Base-by-base conservation (phyloP, 129 eudicot genomes). In the Oenanthe sinensis region DNA sequence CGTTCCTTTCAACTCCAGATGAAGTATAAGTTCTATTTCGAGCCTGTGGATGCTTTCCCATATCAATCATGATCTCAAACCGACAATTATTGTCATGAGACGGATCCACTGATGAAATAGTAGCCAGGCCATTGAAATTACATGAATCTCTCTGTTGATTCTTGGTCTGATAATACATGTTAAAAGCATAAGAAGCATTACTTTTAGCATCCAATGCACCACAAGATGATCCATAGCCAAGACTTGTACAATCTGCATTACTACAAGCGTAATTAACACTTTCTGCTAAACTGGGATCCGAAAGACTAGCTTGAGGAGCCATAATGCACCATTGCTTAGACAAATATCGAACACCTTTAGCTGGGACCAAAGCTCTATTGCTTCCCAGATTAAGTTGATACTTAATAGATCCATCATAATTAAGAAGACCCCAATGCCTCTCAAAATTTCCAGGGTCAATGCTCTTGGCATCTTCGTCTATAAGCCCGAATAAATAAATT, bases 351-450 rank as follows among this genome's bases (percentile, higher is more conserved):
- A 96, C 99, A 48, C 99, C 99, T 75, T 89, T 90, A 7, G 99
- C 99, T 0, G 97, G 88, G 17, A 90, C 87, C 0, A 92, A 82
- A 16, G 81, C 86, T 12, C 80, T 52, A 8, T 79, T 82, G 12
- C 78, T 75, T 26, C 88, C 91, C 9, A 87, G 12, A 77, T 80
- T 84, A 9, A 92, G 82, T 8, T 71, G 88, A 76, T 96, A 96
- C 81, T 96, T 96, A 2, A 85, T 60, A 3, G 86, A 80, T 12
- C 99, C 99, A 46, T 96, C 99, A 60, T 69, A 96, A 72, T 87
- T 76, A 67, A 92, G 92, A 17, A 96, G 36, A 4, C 99, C 99
- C 99, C 99, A 96, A 54, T 96, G 99, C 20, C 99, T 84, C 81
- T 96, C 99, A 60, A 96, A 96, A 68, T 90, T 96, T 47, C 99